phyloP scores from a whole-genome alignment of 768 basidiomycete genomes.

The Kwoniella europaea region DNA sequence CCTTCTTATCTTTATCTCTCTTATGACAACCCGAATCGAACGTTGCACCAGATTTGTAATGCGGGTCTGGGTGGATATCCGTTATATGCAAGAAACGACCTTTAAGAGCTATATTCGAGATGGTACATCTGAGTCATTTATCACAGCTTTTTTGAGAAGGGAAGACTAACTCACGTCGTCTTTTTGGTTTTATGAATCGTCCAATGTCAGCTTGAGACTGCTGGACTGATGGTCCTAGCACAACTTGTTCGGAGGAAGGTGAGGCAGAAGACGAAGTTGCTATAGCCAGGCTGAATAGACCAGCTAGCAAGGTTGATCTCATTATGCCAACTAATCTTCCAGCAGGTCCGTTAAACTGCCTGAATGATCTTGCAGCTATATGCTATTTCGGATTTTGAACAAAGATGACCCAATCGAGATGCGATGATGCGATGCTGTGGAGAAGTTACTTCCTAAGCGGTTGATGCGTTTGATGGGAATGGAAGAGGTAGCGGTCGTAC shows the following conservation, averaged over 20 bases:
- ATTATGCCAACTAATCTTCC: not conserved
- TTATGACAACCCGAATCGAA: slow-evolving; percentile 54
- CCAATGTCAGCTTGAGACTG: not conserved
- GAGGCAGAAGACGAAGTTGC: not conserved
- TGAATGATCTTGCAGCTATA: no score
- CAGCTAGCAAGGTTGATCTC: slow-evolving; percentile 9
- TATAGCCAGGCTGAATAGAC: slow-evolving; percentile 4
- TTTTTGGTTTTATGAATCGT: slow-evolving; percentile 3
- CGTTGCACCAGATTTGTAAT: slow-evolving; percentile 47
- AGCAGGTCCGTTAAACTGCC: no score
- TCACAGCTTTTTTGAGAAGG: not conserved
- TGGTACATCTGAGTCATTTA: not conserved
- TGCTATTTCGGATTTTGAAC: no score
- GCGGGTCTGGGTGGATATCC: slow-evolving; percentile 57
- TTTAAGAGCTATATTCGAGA: slow-evolving; percentile 37
- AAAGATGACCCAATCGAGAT: no score
- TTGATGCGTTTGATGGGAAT: no score
- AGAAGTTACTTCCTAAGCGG: no score
- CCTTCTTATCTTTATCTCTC: slow-evolving; percentile 25
- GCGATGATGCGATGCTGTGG: no score
- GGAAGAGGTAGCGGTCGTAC: no score
- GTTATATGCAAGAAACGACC: slow-evolving; percentile 57
- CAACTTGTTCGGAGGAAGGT: not conserved
- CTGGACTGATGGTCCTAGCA: not conserved
- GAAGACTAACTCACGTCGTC: slow-evolving; percentile 12